Base-by-base conservation (phyloP, 768 basidiomycete species). In the Podaxis pistillaris region DNA sequence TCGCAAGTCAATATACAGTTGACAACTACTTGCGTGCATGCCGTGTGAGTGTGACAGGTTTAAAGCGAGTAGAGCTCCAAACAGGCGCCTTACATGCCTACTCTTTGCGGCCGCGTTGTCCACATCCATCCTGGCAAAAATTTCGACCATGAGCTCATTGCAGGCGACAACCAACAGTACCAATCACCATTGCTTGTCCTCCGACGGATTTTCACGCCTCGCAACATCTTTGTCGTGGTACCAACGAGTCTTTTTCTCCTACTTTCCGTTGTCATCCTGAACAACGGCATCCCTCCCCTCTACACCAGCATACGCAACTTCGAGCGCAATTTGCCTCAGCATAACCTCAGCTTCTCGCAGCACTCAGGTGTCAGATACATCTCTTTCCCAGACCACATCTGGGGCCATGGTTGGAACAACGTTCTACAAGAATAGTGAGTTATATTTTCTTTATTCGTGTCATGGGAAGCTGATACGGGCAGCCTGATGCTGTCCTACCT, bases 371-470 rank as follows among this genome's bases (percentile, higher is more conserved):
- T 68, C 36, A 66, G 67, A 64, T 87, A 81, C 63, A 64, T 87
- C 33, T 68, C 79, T 28, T 87, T 86, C 64, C 80, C 83, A 0
- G 78, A 78, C 19, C 84, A 86, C 63, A 58, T 86, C 4, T 86
- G 84, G 84, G 85, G 83, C 0, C 83, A 82, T 58, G 86, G 86
- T 1, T 75, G 86, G 61, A 86, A 87, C 70, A 88, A 87, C 60
- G 70, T 86, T 30, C 73, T 88, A 26, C 84, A 87, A 70, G 85
- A 88, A 78, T 75, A 79, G 85, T 86, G 68, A 64, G 84, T 79
- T 37, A 55, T 67, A 58, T 37, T 22, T 19, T 3, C 56, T 13
- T 44, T 56, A 6, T 60, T n/a, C 46, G 17, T 58, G 30, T 33
- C 52, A 49, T 28, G 19, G 37, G 19, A 28, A 58, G 11, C 47